These are phyloP conservation scores for Ophiostoma sp. DNA, from an alignment of 2,329 filamentous ascomycete species.

Conservation along the genomic window DNA sequence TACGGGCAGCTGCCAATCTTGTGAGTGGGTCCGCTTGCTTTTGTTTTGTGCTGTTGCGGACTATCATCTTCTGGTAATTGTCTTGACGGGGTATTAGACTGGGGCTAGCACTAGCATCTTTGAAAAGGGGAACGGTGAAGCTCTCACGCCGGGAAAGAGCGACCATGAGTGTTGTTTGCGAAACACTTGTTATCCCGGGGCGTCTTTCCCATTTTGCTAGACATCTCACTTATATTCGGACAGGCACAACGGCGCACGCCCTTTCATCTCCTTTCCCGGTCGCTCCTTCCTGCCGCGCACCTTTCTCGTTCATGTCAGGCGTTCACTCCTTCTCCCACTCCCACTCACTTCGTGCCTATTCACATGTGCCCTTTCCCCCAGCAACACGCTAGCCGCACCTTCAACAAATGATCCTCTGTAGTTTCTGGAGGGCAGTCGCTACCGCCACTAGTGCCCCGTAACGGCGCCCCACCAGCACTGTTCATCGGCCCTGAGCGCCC, in stretches of 20 bases:
- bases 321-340: no score
- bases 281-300: no score
- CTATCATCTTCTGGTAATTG: neutral
- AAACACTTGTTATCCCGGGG: neutral
- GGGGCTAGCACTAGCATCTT: neutral
- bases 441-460: slow-evolving; percentile 20
- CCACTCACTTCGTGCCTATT: neutral
- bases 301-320: no score
- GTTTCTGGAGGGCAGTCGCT: slow-evolving; percentile 15
- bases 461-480: slow-evolving; percentile 16
- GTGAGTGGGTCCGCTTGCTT: slow-evolving; percentile 2
- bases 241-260: no score
- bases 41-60: slow-evolving; percentile 1
- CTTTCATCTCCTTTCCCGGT: no score
- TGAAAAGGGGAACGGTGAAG: slow-evolving; percentile 11
- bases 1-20: neutral
- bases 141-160: neutral
- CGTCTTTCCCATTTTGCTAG: no score
- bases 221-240: no score
- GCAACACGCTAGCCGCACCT: neutral
- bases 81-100: no score
- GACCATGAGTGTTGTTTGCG: neutral
- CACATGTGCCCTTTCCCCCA: neutral
- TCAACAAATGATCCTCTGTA: slow-evolving; percentile 10
- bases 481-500: slow-evolving; percentile 16